phyloP scores from a whole-genome alignment of 1,284 basidiomycete genomes.

The Puccinia triticina region DNA sequence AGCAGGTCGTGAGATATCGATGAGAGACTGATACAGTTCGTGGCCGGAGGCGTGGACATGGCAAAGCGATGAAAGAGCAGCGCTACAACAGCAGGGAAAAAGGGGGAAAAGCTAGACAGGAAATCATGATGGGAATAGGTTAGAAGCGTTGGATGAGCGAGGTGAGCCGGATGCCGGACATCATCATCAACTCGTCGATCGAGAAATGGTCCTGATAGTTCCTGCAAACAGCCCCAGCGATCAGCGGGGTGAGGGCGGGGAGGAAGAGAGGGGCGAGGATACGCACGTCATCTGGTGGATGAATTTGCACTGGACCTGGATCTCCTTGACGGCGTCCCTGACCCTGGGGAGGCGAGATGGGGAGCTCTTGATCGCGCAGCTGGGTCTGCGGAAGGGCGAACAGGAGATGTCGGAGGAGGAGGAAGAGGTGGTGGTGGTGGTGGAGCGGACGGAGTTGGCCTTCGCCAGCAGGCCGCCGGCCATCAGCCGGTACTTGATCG shows the following conservation, averaged over 20 bases:
- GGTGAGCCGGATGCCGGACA: conserved; percentile 18
- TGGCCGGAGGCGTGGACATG: no score
- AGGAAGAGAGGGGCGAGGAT: no score
- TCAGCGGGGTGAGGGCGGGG: background rate
- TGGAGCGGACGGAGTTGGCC: background rate
- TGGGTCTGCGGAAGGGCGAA: background rate
- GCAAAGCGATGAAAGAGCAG: no score
- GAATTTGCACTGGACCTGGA: conserved; percentile 34
- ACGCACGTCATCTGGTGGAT: conserved; percentile 44
- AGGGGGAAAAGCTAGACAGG: no score
- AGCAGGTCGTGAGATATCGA: no score
- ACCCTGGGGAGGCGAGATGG: no score
- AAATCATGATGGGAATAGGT: no score
- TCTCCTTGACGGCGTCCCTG: conserved; percentile 1
- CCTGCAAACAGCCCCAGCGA: background rate
- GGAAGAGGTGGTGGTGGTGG: background rate
- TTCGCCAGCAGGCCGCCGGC: background rate
- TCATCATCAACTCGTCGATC: conserved; percentile 25
- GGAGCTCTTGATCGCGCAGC: background rate
- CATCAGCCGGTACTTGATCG: background rate
- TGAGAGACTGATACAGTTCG: no score
- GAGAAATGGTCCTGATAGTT: conserved; percentile 25
- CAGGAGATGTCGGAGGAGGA: background rate
- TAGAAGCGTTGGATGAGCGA: conserved; percentile 20
- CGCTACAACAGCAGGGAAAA: no score